Evolutionary conservation across 164 flowering plant species (phyloP).

Genomic region (Cinnamomum chago): DNA sequence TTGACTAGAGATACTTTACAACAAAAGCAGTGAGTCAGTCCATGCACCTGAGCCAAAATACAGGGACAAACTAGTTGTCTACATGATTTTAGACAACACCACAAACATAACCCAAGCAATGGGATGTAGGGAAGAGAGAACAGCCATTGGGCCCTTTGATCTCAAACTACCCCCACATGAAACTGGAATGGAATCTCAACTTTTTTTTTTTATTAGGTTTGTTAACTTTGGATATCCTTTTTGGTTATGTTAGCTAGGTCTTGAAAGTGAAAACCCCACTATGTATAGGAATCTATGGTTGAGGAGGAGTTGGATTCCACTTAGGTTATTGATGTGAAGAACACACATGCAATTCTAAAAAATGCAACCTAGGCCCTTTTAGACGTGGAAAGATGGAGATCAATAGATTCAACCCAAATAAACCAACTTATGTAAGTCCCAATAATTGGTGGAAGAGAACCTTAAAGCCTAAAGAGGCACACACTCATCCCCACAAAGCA

Average conservation of each 20-base stretch:
- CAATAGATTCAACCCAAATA: conserved; percentile 47
- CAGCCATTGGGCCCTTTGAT: conserved; percentile 4
- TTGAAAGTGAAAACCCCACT: conserved; percentile 9
- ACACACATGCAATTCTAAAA: conserved; percentile 17
- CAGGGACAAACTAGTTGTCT: background rate
- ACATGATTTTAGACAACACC: background rate
- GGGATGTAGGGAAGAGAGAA: background rate
- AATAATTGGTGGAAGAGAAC: conserved; percentile 47
- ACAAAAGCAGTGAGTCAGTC: background rate
- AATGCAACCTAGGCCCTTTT: conserved; percentile 33
- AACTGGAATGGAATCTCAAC: background rate
- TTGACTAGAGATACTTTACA: background rate
- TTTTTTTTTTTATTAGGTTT: background rate
- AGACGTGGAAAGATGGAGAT: conserved; percentile 60
- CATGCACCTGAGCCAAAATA: background rate
- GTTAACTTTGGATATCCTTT: background rate
- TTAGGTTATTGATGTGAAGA: conserved; percentile 44
- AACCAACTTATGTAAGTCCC: conserved; percentile 30
- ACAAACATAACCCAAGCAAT: background rate
- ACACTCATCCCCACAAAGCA: conserved; percentile 16
- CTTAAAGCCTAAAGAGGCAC: conserved; percentile 4
- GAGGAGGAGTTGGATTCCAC: conserved; percentile 89
- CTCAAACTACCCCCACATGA: background rate
- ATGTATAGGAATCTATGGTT: conserved; percentile 34
- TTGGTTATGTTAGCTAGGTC: background rate